Evolutionary conservation across 805 yeast genomes (phyloP).

Genomic region (Candida berthetii): DNA sequence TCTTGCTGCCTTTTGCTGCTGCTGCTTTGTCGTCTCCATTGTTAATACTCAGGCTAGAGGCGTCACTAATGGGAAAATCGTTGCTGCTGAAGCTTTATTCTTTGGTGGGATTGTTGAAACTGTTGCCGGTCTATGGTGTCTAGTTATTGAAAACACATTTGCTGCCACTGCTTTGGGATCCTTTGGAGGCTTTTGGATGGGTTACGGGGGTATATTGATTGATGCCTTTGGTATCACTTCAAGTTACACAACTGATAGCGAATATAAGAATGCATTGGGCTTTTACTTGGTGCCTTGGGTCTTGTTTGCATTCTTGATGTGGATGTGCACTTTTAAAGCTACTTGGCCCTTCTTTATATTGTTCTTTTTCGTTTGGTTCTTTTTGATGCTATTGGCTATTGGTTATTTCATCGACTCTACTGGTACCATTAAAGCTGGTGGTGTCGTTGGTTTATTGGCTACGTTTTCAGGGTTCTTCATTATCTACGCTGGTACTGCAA

Average conservation of each 20-base stretch:
- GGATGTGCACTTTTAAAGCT: constrained; percentile 51
- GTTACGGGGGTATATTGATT: constrained; percentile 58
- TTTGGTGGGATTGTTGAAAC: constrained; percentile 71
- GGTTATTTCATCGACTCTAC: constrained; percentile 44
- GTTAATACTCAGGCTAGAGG: constrained; percentile 65
- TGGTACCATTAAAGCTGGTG: constrained; percentile 49
- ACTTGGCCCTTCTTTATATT: constrained; percentile 54
- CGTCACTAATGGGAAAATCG: constrained; percentile 50
- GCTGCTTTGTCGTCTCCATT: constrained; percentile 52
- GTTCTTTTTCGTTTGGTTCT: constrained; percentile 45
- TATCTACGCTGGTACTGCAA: constrained; percentile 58
- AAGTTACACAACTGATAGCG: constrained; percentile 39
- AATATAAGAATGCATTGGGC: constrained; percentile 46
- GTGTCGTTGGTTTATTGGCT: constrained; percentile 51
- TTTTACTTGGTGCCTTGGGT: constrained; percentile 59
- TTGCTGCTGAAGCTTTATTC: constrained; percentile 61
- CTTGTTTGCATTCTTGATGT: constrained; percentile 53
- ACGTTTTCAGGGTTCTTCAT: constrained; percentile 57
- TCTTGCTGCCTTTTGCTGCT: constrained; percentile 57
- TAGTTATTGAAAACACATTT: constrained; percentile 70
- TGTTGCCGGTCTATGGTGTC: constrained; percentile 71
- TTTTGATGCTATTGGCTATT: constrained; percentile 44
- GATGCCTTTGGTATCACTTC: constrained; percentile 51
- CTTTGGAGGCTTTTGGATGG: constrained; percentile 73
- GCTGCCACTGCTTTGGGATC: constrained; percentile 51